A percentile compares a stretch with the other conserved stretches of the same genome.
phyloP scores from a whole-genome alignment of 345 rosid species.

The Physaria fendleri region DNA sequence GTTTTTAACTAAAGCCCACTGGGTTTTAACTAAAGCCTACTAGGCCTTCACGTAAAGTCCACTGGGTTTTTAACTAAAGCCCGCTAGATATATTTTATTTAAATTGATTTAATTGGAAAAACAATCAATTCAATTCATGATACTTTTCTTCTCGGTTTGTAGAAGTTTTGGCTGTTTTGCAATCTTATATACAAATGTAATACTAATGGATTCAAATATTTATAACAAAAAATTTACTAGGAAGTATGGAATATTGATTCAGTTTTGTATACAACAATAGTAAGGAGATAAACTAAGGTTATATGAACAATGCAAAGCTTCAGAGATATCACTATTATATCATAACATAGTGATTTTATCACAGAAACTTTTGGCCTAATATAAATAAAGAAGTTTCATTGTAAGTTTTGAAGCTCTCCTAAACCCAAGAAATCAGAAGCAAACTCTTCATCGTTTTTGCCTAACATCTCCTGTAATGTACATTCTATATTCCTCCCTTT shows the following conservation, averaged over 20 bases:
- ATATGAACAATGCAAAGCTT: constrained; percentile 19
- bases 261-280: constrained; percentile 12
- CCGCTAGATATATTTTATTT: no score
- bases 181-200: no score
- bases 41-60: no score
- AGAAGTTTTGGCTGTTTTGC: no score
- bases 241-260: neutral
- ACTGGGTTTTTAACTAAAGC: no score
- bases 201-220: no score
- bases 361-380: constrained; percentile 12
- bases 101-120: no score
- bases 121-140: no score
- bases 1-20: no score
- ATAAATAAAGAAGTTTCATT: neutral
- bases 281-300: constrained; percentile 7
- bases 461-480: constrained; percentile 72
- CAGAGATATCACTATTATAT: constrained; percentile 15
- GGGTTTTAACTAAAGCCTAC: no score
- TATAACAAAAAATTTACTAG: neutral
- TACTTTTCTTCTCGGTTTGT: no score
- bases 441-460: constrained; percentile 77
- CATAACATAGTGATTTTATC: constrained; percentile 7
- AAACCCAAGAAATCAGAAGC: constrained; percentile 55
- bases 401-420: constrained; percentile 24
- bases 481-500: constrained; percentile 52